Evolutionary conservation across 495 filamentous ascomycete species (phyloP).

Genomic region (Penicillium silybi): DNA sequence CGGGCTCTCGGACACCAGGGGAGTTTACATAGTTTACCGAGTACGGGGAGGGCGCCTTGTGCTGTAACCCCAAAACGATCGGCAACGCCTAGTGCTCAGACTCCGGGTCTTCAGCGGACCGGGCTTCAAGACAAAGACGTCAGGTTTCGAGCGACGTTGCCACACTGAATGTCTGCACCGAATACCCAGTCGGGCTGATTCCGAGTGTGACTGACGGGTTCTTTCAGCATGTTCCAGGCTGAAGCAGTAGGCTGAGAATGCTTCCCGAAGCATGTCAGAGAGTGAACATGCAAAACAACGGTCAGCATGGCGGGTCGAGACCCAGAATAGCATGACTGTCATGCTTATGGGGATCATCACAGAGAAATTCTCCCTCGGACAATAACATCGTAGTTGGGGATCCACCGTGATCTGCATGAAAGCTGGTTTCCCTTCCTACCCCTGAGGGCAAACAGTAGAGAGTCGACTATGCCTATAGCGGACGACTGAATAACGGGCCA

Average conservation of each 20-base stretch:
- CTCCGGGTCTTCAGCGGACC: slow-evolving; percentile 5
- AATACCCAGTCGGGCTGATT: not conserved
- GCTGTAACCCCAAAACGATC: slow-evolving; percentile 2
- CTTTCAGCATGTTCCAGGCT: not conserved
- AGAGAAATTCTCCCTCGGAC: slow-evolving; percentile 2
- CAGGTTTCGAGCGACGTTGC: not conserved
- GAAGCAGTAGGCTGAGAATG: not conserved
- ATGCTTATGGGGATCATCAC: not conserved
- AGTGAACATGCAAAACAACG: not conserved
- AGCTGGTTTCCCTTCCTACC: not conserved
- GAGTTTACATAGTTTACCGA: not conserved
- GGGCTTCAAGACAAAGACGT: not conserved
- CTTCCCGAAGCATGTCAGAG: not conserved
- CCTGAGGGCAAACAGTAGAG: not conserved
- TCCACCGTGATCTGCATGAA: slow-evolving; percentile 11
- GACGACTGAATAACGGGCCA: not conserved
- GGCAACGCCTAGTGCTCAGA: slow-evolving; percentile 7
- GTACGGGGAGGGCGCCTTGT: not conserved
- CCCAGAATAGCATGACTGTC: not conserved
- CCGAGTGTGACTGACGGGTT: not conserved
- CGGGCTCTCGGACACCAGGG: not conserved
- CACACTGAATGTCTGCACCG: not conserved
- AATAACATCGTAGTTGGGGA: slow-evolving; percentile 14
- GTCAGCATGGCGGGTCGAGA: not conserved
- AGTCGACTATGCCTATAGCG: not conserved